Conservation (phyloP, 106 monocot genomes). For the Narthecium ossifragum region DNA sequence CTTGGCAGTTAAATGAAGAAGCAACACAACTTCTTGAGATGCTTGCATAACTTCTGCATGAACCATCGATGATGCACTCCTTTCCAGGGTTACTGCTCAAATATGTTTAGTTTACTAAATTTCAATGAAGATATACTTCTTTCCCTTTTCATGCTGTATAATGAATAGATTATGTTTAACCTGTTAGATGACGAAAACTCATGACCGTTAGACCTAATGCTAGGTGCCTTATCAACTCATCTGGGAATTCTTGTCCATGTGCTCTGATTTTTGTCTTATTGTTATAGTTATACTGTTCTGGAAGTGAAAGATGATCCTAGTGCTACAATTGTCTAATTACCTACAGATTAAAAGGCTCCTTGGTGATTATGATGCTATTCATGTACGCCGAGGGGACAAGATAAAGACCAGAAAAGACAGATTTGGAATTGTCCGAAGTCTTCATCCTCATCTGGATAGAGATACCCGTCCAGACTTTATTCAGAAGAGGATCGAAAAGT, state of each 20-base stretch:
- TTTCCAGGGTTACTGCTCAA: no score
- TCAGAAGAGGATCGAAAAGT: conserved; percentile 70
- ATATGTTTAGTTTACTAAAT: no score
- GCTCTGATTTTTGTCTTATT: background rate
- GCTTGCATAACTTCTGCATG: no score
- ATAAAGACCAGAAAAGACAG: conserved; percentile 85
- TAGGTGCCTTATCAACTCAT: no score
- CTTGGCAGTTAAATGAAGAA: no score
- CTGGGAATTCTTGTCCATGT: no score
- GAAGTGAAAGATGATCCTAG: background rate
- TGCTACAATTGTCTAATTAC: background rate
- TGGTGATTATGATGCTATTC: conserved; percentile 97
- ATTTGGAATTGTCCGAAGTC: conserved; percentile 58
- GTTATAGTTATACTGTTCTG: background rate
- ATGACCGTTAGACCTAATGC: background rate
- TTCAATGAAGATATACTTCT: no score
- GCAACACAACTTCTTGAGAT: no score
- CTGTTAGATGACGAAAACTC: background rate
- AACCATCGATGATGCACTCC: no score
- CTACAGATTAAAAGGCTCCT: conserved; percentile 66
- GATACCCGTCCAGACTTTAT: conserved; percentile 93
- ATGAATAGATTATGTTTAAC: background rate
- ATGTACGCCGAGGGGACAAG: conserved; percentile 91
- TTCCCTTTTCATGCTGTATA: background rate
- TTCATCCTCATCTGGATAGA: conserved; percentile 91